Evolutionary conservation across 495 filamentous ascomycete genomes (phyloP), one percentile per base, ranked within the genome.

Genomic region (Friedmanniomyces simplex): DNA sequence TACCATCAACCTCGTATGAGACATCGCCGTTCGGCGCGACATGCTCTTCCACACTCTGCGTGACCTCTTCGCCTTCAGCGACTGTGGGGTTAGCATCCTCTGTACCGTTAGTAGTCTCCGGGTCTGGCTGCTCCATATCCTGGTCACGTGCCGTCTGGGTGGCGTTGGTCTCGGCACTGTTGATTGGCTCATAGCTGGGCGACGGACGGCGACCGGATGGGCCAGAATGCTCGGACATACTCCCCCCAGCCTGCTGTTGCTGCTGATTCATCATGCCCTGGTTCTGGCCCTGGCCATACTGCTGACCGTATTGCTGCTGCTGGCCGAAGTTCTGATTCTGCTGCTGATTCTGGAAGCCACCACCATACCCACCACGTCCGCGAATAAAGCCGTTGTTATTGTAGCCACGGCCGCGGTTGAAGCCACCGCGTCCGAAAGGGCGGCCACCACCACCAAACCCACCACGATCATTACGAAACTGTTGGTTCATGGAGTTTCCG

Each of bases 151-250:
- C 5, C 2, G 51, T 25, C 51, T 49, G 72, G 68, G 54, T 52
- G 54, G 72, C 72, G 78, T 72, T 75, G 69, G 67, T 74, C 72
- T 70, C 75, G 73, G 72, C 74, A 72, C 73, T 78, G 77, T 71
- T 64, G 51, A 63, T 63, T 2, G 59, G 59, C 55, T 57, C 59
- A 49, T 62, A 62, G 37, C 43, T 58, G 11, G 59, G 59, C 16
- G 59, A 62, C 14, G 46, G 48, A 43, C 59, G 59, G 16, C 37
- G 54, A n/a, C 50, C 60, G 30, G 49, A 37, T 12, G 41, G 25
- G 4, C 20, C 42, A 18, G 30, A 10, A 7, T 39, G 30, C 34
- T 45, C 58, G 39, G 2, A 7, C 14, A 39, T 20, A 43, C 39
- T 39, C 13, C 21, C 24, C 1, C 20, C 42, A 28, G 18, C 22